Percentiles rank a stretch among this genome's conserved stretches.
phyloP scores from a whole-genome alignment of 768 basidiomycete genomes.

The Rhodotorula graminis region DNA sequence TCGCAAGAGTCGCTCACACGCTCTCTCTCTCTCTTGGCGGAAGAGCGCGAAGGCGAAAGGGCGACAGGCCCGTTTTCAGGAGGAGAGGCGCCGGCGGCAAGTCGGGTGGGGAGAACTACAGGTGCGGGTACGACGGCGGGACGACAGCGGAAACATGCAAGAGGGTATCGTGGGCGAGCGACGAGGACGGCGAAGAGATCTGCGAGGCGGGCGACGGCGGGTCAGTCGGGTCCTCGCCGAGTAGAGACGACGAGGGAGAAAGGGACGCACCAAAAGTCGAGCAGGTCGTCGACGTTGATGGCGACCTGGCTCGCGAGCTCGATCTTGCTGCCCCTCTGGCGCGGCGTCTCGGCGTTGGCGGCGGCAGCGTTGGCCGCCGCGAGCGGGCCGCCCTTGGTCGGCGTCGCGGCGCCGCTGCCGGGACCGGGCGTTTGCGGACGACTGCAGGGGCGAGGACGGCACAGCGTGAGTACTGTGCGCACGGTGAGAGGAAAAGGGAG shows the following conservation, averaged over 20 bases:
- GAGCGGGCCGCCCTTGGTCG: background rate
- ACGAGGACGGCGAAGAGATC: background rate
- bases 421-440: slow-evolving; percentile 21
- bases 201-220: background rate
- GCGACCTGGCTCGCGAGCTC: slow-evolving; percentile 28
- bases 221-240: no score
- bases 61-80: no score
- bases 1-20: no score
- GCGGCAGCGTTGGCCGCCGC: background rate
- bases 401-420: background rate
- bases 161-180: no score
- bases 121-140: no score
- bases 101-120: no score
- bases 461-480: background rate
- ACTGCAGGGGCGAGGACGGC: background rate
- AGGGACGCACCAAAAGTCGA: slow-evolving; percentile 16
- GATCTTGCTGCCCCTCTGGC: slow-evolving; percentile 17
- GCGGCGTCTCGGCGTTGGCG: background rate
- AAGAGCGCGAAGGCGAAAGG: no score
- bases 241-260: background rate
- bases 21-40: no score
- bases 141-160: no score
- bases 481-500: no score
- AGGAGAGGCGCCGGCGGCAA: no score
- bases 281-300: slow-evolving; percentile 21